Base-by-base conservation (phyloP, 2,329 filamentous ascomycete species). In the Lecanicillium sp. region DNA sequence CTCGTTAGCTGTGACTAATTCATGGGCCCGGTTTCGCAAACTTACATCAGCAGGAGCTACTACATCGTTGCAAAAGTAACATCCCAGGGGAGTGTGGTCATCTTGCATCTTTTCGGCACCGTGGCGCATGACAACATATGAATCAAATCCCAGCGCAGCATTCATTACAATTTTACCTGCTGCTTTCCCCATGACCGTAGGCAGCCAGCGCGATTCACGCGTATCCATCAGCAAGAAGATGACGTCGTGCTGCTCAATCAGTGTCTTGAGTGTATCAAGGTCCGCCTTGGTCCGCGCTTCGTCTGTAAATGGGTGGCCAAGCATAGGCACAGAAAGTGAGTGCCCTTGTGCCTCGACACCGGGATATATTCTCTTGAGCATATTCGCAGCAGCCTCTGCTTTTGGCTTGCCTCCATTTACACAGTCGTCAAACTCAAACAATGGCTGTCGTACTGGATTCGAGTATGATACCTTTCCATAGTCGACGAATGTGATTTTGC, bases 31-130 rank as follows among this genome's bases (percentile, higher is more conserved):
- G 7, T 22, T 2, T n/a, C 3, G 12, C 7, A 7, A 25, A 73
- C 83, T 78, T 67, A 94, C 89, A 65, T 96, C 87, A 45, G 83
- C 83, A 16, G 92, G 92, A 6, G 90, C 86, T 35, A 96, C 90
- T 18, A 98, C 90, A 57, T 98, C 92, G 53, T 94, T 96, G 64
- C 92, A 98, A 62, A 96, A 98, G 59, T 98, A 98, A 62, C 92
- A 98, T 9, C 92, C 92, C 18, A 96, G 70, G 18, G 85, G 78
- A 37, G 78, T 67, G 38, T 77, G 68, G n/a, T 64, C 70, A 9
- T 74, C 68, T 36, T 70, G 65, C 30, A 63, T 58, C 4, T 70
- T 68, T 48, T 78, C 74, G 5, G 86, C 70, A 2, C 92, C 92
- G 59, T 98, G 92, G 41, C 92, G 78, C 92, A 98, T 96, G 27